Evolutionary conservation across 2,329 filamentous ascomycete species (phyloP), one percentile per base, ranked within the genome.

Genomic region (Ophiostoma quercus): DNA sequence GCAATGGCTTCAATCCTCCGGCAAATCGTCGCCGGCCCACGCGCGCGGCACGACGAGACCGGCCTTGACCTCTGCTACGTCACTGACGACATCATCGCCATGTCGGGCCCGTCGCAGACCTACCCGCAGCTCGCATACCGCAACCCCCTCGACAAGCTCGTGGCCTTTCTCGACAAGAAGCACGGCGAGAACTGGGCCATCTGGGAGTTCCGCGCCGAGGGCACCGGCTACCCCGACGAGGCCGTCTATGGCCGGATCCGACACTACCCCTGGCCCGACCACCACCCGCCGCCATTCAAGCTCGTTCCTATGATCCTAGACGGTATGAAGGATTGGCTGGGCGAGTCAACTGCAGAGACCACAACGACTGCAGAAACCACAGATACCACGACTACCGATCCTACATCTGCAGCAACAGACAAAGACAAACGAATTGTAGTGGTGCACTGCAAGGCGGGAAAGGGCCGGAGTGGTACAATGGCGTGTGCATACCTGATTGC

Each of bases 191-290:
- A 95, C 73, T 99, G 95, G 95, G 88, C 90, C 2, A 97, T 99
- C 76, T 99, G 94, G 92, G 95, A 99, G 80, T 99, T 99, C 75
- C 89, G 95, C 65, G 95, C 93, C 47, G 95, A 99, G 78, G 95
- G 95, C 5, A 97, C 95, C 0, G 95, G 95, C 1, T 99, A 99
- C 76, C 93, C 93, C 0, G 95, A 99, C 77, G 86, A 88, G 22
- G 91, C 94, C 71, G 94, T 99, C 0, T 92, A 97, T 77, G 85
- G 87, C 43, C 86, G 94, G 2, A 89, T 98, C 73, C 87, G 90
- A 73, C 95, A 99, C 80, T 98, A 94, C 76, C 95, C 95, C 0
- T 99, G 92, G 88, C 95, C 95, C 0, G 95, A 99, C 77, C 95
- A 99, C 77, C 95, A 99, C 77, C 95, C 95, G 3, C 95, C 95